These are phyloP conservation scores for Beauveria sp. DNA, from an alignment of 2,329 filamentous ascomycete species.

Conservation along the genomic window DNA sequence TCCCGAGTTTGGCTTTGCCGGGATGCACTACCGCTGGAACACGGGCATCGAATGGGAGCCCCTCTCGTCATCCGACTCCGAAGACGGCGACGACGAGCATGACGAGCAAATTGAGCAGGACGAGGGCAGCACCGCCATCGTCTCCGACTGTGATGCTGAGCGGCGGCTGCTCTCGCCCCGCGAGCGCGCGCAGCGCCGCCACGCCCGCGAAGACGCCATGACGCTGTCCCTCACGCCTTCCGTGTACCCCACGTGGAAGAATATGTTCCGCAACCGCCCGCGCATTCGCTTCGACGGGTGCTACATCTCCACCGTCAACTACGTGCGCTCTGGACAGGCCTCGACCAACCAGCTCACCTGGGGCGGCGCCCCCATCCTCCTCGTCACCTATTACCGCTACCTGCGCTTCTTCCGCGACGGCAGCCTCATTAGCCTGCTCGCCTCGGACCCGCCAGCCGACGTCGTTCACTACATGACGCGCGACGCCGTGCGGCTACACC, in stretches of 20 bases:
- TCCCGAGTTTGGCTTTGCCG: slow-evolving; percentile 65
- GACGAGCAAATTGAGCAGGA: slow-evolving; percentile 14
- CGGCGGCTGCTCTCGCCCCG: slow-evolving; percentile 16
- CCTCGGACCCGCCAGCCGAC: slow-evolving; percentile 73
- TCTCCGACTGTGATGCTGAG: slow-evolving; percentile 15
- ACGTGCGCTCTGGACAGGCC: slow-evolving; percentile 72
- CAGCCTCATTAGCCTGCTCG: slow-evolving; percentile 70
- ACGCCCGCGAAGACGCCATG: slow-evolving; percentile 25
- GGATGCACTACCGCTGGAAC: slow-evolving; percentile 76
- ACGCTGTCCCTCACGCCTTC: slow-evolving; percentile 35
- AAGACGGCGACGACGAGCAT: slow-evolving; percentile 17
- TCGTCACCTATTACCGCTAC: slow-evolving; percentile 97
- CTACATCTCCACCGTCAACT: slow-evolving; percentile 96
- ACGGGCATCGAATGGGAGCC: slow-evolving; percentile 52
- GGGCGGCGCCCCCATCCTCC: slow-evolving; percentile 70
- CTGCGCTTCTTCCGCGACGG: slow-evolving; percentile 92
- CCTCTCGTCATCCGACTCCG: slow-evolving; percentile 18
- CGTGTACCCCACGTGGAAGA: slow-evolving; percentile 47
- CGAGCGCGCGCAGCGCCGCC: slow-evolving; percentile 27
- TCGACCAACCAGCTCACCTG: slow-evolving; percentile 66
- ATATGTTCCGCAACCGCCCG: slow-evolving; percentile 74
- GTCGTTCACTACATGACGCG: slow-evolving; percentile 78
- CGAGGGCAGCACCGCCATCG: slow-evolving; percentile 22
- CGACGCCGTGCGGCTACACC: slow-evolving; percentile 51
- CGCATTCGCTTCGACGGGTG: slow-evolving; percentile 89